Evolutionary conservation across 257 asterid genomes (phyloP).

Genomic region (Salvia hispanica): DNA sequence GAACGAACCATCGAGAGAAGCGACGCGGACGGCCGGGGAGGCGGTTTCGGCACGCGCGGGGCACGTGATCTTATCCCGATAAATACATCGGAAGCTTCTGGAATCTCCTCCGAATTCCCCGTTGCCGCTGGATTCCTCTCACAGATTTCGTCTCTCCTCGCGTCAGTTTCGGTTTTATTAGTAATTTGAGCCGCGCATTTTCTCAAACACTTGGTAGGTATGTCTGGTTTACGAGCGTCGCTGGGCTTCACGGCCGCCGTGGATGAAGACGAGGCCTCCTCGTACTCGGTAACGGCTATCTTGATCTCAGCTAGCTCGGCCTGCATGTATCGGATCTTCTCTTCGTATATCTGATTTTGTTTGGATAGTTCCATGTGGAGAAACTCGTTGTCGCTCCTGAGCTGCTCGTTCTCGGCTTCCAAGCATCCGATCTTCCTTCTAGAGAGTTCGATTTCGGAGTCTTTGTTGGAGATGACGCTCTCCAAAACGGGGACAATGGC

Average conservation of each 20-base stretch:
- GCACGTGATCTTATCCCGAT: slow-evolving; percentile 57
- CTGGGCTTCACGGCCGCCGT: slow-evolving; percentile 36
- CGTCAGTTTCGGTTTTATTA: slow-evolving; percentile 33
- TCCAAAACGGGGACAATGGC: slow-evolving; percentile 81
- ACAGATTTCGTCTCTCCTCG: slow-evolving; percentile 44
- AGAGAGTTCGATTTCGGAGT: slow-evolving; percentile 58
- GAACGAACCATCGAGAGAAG: slow-evolving; percentile 46
- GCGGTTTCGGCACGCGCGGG: slow-evolving; percentile 90
- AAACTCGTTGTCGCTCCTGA: slow-evolving; percentile 75
- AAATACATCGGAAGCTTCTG: slow-evolving; percentile 50
- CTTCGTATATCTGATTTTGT: slow-evolving; percentile 60
- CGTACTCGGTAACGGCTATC: slow-evolving; percentile 42
- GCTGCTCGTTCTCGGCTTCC: slow-evolving; percentile 76
- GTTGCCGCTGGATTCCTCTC: slow-evolving; percentile 47
- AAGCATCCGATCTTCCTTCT: slow-evolving; percentile 66
- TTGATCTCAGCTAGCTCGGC: slow-evolving; percentile 62
- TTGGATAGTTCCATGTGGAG: slow-evolving; percentile 64
- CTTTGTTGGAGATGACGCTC: slow-evolving; percentile 57
- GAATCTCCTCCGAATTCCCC: slow-evolving; percentile 52
- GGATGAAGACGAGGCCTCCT: slow-evolving; percentile 44
- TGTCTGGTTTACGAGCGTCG: slow-evolving; percentile 38
- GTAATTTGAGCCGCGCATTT: slow-evolving; percentile 47
- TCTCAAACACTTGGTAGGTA: slow-evolving; percentile 39
- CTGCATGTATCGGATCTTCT: slow-evolving; percentile 58
- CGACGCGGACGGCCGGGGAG: slow-evolving; percentile 76